phyloP scores from a whole-genome alignment of 306 rosid species.

The Cicer bijugum region DNA sequence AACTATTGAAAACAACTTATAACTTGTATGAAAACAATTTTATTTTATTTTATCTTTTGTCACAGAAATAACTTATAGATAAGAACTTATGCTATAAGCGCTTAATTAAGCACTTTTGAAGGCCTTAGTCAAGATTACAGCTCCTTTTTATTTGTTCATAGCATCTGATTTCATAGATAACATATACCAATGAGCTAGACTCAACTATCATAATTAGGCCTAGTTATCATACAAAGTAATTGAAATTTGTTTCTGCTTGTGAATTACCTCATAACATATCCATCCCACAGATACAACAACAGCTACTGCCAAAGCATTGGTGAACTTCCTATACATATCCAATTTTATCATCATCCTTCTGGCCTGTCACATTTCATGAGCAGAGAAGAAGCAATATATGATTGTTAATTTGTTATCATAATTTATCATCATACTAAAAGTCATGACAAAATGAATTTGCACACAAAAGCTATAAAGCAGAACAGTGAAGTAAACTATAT shows the following conservation, averaged over 20 bases:
- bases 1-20: too few species aligned
- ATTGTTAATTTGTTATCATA: neutral
- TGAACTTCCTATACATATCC: conserved; percentile 91
- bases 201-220: conserved; percentile 24
- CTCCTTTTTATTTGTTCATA: conserved; percentile 24
- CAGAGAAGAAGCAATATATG: conserved; percentile 34
- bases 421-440: neutral
- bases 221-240: conserved; percentile 37
- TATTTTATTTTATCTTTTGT: too few species aligned
- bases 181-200: conserved; percentile 23
- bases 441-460: conserved; percentile 30
- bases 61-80: too few species aligned
- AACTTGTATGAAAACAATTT: too few species aligned
- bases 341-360: conserved; percentile 88
- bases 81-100: too few species aligned
- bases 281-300: conserved; percentile 94
- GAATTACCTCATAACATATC: conserved; percentile 93
- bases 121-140: neutral
- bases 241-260: conserved; percentile 13
- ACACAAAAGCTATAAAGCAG: conserved; percentile 20
- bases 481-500: conserved; percentile 33
- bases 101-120: too few species aligned
- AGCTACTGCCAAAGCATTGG: conserved; percentile 90
- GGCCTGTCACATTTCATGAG: conserved; percentile 63
- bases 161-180: conserved; percentile 33